Percentiles rank a stretch among this genome's conserved stretches.
phyloP scores from a whole-genome alignment of 345 rosid genomes.

The Brassica napus region DNA sequence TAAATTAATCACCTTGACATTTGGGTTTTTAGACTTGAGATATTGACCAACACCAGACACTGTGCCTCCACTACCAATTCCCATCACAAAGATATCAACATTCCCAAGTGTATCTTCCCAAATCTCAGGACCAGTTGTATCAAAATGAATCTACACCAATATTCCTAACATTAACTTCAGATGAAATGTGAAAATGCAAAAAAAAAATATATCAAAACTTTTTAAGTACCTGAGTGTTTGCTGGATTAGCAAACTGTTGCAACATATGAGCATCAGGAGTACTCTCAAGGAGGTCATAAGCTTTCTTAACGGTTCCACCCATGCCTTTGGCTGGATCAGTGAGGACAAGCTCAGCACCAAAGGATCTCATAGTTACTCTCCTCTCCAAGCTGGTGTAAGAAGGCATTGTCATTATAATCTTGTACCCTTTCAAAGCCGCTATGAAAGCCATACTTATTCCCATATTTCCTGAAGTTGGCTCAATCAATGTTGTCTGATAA shows the following conservation, averaged over 20 bases:
- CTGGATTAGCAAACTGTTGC: slow-evolving; percentile 56
- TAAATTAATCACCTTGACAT: slow-evolving; percentile 65
- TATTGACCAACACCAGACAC: slow-evolving; percentile 94
- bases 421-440: not conserved
- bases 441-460: not conserved
- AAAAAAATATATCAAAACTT: not conserved
- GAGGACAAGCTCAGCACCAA: slow-evolving; percentile 83
- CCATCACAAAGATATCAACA: slow-evolving; percentile 95
- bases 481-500: not conserved
- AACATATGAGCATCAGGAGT: slow-evolving; percentile 80
- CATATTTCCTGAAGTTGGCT: not conserved
- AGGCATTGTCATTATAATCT: not conserved
- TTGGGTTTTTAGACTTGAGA: slow-evolving; percentile 89
- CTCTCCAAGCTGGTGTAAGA: slow-evolving; percentile 48
- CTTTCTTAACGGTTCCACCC: slow-evolving; percentile 93
- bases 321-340: slow-evolving; percentile 90
- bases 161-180: slow-evolving; percentile 15
- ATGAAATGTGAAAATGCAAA: not conserved
- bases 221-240: not conserved
- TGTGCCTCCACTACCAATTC: slow-evolving; percentile 98
- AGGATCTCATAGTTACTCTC: slow-evolving; percentile 89
- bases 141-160: slow-evolving; percentile 68
- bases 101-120: slow-evolving; percentile 95
- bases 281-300: slow-evolving; percentile 65
- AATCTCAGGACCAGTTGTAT: slow-evolving; percentile 96